Conservation (phyloP, 441 rosid genomes). For the Syzygium malaccense region DNA sequence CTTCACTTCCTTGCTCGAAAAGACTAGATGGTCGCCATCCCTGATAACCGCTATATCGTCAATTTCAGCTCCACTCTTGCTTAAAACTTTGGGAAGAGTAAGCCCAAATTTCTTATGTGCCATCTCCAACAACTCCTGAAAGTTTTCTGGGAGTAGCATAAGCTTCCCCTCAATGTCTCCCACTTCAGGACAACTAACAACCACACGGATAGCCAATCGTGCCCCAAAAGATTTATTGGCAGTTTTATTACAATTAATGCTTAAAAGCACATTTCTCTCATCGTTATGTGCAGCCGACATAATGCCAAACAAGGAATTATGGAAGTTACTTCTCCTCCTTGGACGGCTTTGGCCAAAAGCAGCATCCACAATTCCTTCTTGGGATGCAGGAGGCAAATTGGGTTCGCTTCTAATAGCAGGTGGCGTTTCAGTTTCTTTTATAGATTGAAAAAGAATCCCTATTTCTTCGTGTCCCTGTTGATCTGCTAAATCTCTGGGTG, state of each 20-base stretch:
- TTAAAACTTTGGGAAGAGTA: not conserved
- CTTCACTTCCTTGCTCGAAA: not conserved
- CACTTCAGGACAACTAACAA: slow-evolving; percentile 2
- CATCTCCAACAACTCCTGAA: slow-evolving; percentile 4
- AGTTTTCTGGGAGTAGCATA: not conserved
- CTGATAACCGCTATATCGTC: not conserved
- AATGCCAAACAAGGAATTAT: slow-evolving; percentile 6
- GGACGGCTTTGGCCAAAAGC: not conserved
- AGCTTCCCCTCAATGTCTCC: slow-evolving; percentile 1
- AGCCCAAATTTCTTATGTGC: not conserved
- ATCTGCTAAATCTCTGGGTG: slow-evolving; percentile 10
- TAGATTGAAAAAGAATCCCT: slow-evolving; percentile 1
- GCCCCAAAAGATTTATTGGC: not conserved
- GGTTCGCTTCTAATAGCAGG: slow-evolving; percentile 1
- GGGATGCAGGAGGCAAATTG: not conserved
- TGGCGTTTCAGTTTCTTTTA: not conserved
- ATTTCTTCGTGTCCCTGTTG: slow-evolving; percentile 13
- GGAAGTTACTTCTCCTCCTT: not conserved
- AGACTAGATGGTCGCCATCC: not conserved
- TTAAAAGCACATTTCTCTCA: not conserved
- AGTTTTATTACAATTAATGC: not conserved
- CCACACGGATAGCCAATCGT: not conserved
- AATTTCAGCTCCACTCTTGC: not conserved
- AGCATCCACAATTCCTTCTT: not conserved
- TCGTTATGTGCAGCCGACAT: not conserved